Evolutionary conservation across 2,329 filamentous ascomycete genomes (phyloP), one percentile per base, ranked within the genome.

Genomic region (Lasiodiplodia theobromae): DNA sequence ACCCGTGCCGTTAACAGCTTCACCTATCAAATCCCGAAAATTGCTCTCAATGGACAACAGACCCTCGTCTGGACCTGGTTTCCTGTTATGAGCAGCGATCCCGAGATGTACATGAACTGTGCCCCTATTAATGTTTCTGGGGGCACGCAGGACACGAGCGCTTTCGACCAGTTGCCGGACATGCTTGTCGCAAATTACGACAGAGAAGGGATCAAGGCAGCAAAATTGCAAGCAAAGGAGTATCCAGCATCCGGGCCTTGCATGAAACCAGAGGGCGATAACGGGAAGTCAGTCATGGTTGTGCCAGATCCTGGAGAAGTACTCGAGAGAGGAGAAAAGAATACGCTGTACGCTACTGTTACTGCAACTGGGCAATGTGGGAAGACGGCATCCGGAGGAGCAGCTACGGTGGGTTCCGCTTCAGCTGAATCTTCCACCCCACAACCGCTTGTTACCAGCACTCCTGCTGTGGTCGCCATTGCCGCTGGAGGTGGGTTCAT

Each of bases 61-160:
- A 92, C 90, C 0, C 84, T 98, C 5, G 93, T 93, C 0, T 97
- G 94, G 93, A 94, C 93, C 0, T 98, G 95, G 95, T 90, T 96
- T 82, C 95, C 97, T 69, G 91, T 90, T 52, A 3, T 2, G 10
- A 77, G 94, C 8, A 95, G 95, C 4, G 94, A 92, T 78, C 90
- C 94, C 1, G 95, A 98, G 78, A 91, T 97, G 85, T 97, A 97
- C 86, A 97, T 97, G 94, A 96, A 97, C 86, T 98, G 95, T 73
- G 93, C 91, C 0, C 88, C 92, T 0, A 81, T 96, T 67, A 86
- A 84, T 0, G 85, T 97, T 23, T 88, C 87, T 14, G 83, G 81
- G 0, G 82, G 83, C 44, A 79, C 82, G 1, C 78, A 79, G 66
- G 86, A 88, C 53, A 74, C 87, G 63, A 77, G 83, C 2, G 86